Evolutionary conservation across 2,329 filamentous ascomycete species (phyloP).

Genomic region (Fusarium sp.): DNA sequence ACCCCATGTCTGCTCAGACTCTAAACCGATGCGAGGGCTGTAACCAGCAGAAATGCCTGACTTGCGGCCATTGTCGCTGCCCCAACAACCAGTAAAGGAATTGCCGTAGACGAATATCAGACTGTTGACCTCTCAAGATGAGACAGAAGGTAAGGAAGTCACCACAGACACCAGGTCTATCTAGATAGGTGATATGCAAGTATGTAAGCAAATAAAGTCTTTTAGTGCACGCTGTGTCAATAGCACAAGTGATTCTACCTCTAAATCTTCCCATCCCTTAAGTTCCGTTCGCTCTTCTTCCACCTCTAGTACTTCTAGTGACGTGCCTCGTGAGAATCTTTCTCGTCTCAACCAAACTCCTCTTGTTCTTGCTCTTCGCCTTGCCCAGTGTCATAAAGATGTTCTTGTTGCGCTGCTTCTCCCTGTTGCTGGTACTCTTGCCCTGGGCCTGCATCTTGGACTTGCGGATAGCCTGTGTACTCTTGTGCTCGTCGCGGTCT

Average conservation of each 20-base stretch:
- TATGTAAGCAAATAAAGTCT: constrained; percentile 10
- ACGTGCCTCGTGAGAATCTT: constrained; percentile 85
- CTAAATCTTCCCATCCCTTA: constrained; percentile 31
- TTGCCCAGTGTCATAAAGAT: constrained; percentile 98
- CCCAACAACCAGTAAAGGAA: neutral
- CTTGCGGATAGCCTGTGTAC: constrained; percentile 83
- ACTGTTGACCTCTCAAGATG: neutral
- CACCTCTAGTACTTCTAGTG: constrained; percentile 84
- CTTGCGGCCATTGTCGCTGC: neutral
- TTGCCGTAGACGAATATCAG: neutral
- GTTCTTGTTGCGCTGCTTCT: constrained; percentile 98
- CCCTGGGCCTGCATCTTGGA: constrained; percentile 88
- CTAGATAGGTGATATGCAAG: too few relatives aligned
- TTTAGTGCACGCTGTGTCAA: constrained; percentile 25
- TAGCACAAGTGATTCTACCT: constrained; percentile 29
- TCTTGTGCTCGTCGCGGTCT: constrained; percentile 82
- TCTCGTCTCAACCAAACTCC: constrained; percentile 86
- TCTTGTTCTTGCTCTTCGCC: constrained; percentile 94
- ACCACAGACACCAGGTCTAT: neutral
- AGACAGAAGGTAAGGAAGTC: neutral
- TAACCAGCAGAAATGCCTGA: neutral
- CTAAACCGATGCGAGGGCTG: neutral
- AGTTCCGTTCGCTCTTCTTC: constrained; percentile 76
- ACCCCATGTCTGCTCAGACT: neutral
- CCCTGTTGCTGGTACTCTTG: constrained; percentile 96